phyloP scores from a whole-genome alignment of 2,329 filamentous ascomycete genomes.

The Chaetomium globosum region DNA sequence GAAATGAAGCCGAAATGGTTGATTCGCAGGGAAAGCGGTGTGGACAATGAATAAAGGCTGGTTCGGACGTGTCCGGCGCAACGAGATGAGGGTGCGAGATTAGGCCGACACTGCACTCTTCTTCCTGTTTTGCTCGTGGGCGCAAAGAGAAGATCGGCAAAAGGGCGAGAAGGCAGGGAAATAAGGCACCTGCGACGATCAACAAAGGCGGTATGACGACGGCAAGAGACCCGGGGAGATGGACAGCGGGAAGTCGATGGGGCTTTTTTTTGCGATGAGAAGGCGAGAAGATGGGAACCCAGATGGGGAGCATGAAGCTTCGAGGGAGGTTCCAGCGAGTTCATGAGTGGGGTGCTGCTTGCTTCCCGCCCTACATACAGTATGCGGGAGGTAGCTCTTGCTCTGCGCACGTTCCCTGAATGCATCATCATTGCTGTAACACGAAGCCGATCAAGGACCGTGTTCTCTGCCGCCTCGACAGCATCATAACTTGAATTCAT shows the following conservation, averaged over 20 bases:
- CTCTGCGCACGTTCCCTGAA: conserved; percentile 26
- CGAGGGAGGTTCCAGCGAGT: conserved; percentile 27
- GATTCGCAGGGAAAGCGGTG: conserved; percentile 23
- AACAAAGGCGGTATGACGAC: background rate
- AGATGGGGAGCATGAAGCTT: conserved; percentile 35
- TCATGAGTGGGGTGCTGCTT: conserved; percentile 36
- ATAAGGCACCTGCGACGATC: conserved; percentile 13
- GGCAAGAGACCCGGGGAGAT: conserved; percentile 4
- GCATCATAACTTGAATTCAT: background rate
- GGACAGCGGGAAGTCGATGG: conserved; percentile 25
- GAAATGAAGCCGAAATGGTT: conserved; percentile 25
- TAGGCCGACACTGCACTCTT: conserved; percentile 9
- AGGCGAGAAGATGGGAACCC: conserved; percentile 23
- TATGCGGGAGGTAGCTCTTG: conserved; percentile 6
- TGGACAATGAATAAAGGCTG: conserved; percentile 33
- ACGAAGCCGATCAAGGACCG: conserved; percentile 20
- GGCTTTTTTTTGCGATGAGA: conserved; percentile 14
- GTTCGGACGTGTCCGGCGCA: conserved; percentile 23
- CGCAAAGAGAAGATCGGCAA: conserved; percentile 16
- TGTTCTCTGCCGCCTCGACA: background rate
- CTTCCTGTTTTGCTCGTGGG: conserved; percentile 4
- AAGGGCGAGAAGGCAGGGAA: conserved; percentile 10
- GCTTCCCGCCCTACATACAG: conserved; percentile 32
- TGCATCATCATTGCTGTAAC: conserved; percentile 29
- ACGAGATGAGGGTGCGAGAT: conserved; percentile 25